Evolutionary conservation across 768 basidiomycete genomes (phyloP).

Genomic region (Termitomyces heimii): DNA sequence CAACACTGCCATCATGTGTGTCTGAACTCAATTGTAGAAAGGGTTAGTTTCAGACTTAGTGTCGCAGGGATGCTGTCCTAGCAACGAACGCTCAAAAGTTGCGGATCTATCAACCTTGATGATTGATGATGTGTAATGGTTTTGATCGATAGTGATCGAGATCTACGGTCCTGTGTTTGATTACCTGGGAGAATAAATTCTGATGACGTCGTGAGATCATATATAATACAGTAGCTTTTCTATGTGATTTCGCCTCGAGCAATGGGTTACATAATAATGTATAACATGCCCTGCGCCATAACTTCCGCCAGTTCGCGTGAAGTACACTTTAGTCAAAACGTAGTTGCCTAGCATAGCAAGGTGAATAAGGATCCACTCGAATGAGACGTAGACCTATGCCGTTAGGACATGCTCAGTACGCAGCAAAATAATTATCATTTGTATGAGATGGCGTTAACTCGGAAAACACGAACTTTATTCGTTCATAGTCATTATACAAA

Average conservation of each 20-base stretch:
- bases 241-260: background rate
- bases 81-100: slow-evolving; percentile 13
- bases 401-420: background rate
- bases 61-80: background rate
- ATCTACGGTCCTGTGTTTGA: background rate
- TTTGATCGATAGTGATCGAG: slow-evolving; percentile 1
- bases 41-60: background rate
- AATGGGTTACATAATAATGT: background rate
- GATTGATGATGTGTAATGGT: background rate
- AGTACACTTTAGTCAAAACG: no score
- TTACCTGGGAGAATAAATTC: background rate
- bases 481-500: background rate
- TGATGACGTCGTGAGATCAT: background rate
- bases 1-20: background rate
- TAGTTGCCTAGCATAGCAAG: background rate
- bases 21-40: background rate
- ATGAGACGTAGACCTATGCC: background rate
- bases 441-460: background rate
- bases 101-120: background rate
- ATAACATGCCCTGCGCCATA: no score
- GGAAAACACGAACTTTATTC: background rate
- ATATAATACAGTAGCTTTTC: background rate
- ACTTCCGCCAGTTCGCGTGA: background rate
- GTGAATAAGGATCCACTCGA: background rate
- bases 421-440: background rate